Conservation (phyloP, 2,329 filamentous ascomycete species). For the Fusarium avenaceum region DNA sequence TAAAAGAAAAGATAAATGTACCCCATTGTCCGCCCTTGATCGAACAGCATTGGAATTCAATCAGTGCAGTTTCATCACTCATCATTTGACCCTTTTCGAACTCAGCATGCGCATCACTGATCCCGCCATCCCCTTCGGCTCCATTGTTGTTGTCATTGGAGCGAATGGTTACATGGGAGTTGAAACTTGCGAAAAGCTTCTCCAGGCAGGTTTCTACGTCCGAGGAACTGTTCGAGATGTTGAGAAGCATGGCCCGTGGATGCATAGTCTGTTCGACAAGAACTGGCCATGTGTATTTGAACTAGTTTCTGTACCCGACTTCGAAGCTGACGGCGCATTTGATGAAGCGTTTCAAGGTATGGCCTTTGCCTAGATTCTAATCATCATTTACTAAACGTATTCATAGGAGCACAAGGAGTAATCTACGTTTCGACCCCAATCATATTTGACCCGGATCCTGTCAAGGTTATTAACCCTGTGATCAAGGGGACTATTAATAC, state of each 20-base stretch:
- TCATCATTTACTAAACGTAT: no score
- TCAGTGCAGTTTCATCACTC: no score
- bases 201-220: background rate
- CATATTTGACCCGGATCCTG: background rate
- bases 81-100: background rate
- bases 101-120: background rate
- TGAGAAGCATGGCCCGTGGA: background rate
- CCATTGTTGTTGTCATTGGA: background rate
- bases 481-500: background rate
- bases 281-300: background rate
- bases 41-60: no score
- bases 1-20: background rate
- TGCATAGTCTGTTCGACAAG: background rate
- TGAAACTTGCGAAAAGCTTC: background rate
- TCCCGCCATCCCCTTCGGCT: background rate
- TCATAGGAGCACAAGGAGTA: background rate
- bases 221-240: background rate
- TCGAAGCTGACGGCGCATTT: slow-evolving; percentile 1
- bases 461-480: background rate
- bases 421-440: background rate
- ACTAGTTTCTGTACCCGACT: background rate
- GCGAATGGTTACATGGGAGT: slow-evolving; percentile 1
- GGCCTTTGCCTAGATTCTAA: no score
- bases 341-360: background rate
- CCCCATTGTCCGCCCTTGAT: background rate